Base-by-base conservation (phyloP, 495 filamentous ascomycete genomes). In the Articulospora tetracladia region DNA sequence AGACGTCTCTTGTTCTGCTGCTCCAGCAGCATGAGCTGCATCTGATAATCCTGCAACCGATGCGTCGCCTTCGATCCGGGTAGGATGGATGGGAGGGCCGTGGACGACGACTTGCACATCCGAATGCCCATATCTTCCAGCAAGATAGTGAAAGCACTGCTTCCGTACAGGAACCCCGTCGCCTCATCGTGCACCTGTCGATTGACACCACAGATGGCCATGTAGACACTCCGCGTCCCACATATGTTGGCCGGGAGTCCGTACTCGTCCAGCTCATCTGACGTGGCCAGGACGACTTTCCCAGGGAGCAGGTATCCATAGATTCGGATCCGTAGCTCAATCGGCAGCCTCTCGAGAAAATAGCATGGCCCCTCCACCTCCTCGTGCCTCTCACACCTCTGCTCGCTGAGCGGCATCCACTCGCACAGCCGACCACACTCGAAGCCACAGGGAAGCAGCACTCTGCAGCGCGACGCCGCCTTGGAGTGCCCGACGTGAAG, bases 11-110 rank as follows among this genome's bases (percentile, higher is more conserved):
- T 98, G 67, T 98, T 98, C 73, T 98, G 94, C 75, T 98, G 94
- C 73, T 98, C 94, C 44, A 98, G 86, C 57, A 98, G 73, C 94
- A 98, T 97, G 70, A 98, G 78, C 68, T 98, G 94, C 94, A 97
- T 97, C 76, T 98, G 94, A 73, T 98, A 98, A 72, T 98, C 95
- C 70, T 97, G 93, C 56, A 98, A 80, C 39, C n/a, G n/a, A n/a
- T n/a, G 95, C 94, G 72, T 96, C 92, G 68, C 93, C 54, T 83
- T 81, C 4, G 77, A 81, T 55, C 76, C 77, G 7, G 79, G 75
- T 7, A 12, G 17, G n/a, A n/a, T 8, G 11, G 17, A 3, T 44
- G 11, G 39, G 39, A 12, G n/a, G 11, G 17, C 8, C n/a, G 39
- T 44, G n/a, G 39, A 3, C 3, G 3, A 12, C 39, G 39, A 3